Conservation (phyloP, 1,284 basidiomycete species). For the Malassezia vespertilionis region DNA sequence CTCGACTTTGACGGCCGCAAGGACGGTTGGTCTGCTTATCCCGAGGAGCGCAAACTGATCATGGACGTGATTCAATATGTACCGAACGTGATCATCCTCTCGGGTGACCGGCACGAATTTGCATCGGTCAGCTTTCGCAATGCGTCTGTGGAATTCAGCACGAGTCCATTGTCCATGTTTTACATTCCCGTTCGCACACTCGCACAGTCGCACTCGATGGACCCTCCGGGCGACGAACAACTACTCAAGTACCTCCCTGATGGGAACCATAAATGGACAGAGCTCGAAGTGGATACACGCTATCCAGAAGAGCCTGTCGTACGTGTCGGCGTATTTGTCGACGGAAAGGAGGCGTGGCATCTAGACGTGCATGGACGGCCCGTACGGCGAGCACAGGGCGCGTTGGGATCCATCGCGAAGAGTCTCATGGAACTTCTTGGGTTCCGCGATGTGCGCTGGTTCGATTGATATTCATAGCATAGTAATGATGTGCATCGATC, state of each 20-base stretch:
- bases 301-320: conserved; percentile 55
- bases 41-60: conserved; percentile 53
- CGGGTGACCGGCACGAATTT: conserved; percentile 65
- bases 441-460: conserved; percentile 31
- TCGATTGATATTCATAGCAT: conserved; percentile 8
- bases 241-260: conserved; percentile 55
- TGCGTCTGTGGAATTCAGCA: conserved; percentile 55
- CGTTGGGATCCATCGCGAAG: conserved; percentile 39
- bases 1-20: conserved; percentile 53
- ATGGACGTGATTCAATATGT: conserved; percentile 51
- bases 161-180: conserved; percentile 57
- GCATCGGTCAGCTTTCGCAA: conserved; percentile 52
- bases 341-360: conserved; percentile 58
- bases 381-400: conserved; percentile 28
- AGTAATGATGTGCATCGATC: neutral
- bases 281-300: conserved; percentile 64
- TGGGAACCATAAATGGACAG: conserved; percentile 51
- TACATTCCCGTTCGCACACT: conserved; percentile 45
- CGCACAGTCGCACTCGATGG: conserved; percentile 47
- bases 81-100: conserved; percentile 59
- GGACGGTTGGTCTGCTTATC: conserved; percentile 62
- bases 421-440: conserved; percentile 41
- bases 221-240: conserved; percentile 54
- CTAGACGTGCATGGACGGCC: conserved; percentile 43
- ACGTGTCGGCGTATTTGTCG: conserved; percentile 52